Evolutionary conservation across 1,139 yeast species (phyloP).

Genomic region (Hyphopichia fennica): DNA sequence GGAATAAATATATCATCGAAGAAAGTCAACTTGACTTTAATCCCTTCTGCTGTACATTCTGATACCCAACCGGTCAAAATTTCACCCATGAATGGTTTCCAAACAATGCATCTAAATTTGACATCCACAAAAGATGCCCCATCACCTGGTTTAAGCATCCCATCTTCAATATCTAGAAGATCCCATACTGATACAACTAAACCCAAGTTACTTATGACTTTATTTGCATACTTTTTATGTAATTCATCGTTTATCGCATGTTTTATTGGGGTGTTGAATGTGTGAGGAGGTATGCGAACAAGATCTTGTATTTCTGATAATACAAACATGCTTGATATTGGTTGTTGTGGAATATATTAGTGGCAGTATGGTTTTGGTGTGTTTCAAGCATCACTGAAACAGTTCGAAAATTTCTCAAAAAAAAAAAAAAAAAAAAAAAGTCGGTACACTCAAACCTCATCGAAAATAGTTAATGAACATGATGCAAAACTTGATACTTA

Average conservation of each 20-base stretch:
- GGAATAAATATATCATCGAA: conserved; percentile 94
- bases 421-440: too few relatives aligned
- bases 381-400: too few relatives aligned
- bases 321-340: conserved; percentile 89
- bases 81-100: conserved; percentile 95
- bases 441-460: too few relatives aligned
- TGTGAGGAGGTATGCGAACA: conserved; percentile 83
- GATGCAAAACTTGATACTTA: too few relatives aligned
- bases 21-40: conserved; percentile 79
- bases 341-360: too few relatives aligned
- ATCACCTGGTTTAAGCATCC: conserved; percentile 91
- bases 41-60: conserved; percentile 83
- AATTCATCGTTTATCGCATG: conserved; percentile 78
- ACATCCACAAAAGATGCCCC: conserved; percentile 85
- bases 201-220: conserved; percentile 79
- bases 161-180: conserved; percentile 75
- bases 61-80: conserved; percentile 92
- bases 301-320: conserved; percentile 78
- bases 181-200: conserved; percentile 86
- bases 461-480: too few relatives aligned
- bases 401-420: too few relatives aligned
- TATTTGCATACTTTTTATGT: conserved; percentile 81
- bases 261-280: conserved; percentile 69
- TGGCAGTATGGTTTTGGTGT: too few relatives aligned
- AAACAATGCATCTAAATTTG: conserved; percentile 71